Evolutionary conservation across 2,329 filamentous ascomycete genomes (phyloP), one percentile per base, ranked within the genome.

Genomic region (Fonsecaea pedrosoi): DNA sequence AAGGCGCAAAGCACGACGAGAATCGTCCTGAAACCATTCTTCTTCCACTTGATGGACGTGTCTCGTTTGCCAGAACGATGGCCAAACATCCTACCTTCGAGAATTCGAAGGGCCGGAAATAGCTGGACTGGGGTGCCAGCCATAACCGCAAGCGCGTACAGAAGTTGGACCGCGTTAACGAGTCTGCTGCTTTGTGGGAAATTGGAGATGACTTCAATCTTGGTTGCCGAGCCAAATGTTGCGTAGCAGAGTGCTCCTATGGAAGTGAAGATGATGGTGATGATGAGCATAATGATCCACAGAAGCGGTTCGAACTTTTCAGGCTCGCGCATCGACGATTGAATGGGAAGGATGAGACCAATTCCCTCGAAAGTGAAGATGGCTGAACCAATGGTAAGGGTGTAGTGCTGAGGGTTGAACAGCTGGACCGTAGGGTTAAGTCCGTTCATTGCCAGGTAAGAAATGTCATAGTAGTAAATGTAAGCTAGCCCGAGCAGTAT

Each of bases 311-410:
- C 84, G 72, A 92, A 92, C 18, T 87, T 83, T 69, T 91, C 82
- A 0, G 90, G 90, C 65, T 88, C 82, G 73, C 86, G 86, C 90
- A 92, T 92, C 64, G 87, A 90, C 8, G 89, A 90, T 75, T 92
- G 89, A 62, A 92, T 92, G 0, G 90, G 90, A 8, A 92, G 81
- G 69, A 92, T 91, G 30, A 92, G 85, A 0, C 90, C 90, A 55
- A 92, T 92, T 56, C 90, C 90, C 75, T 92, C 90, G 72, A 92
- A 92, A 0, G 90, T 92, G 78, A 92, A 92, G 74, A 92, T 92
- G 42, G 89, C 87, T 1, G 89, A 87, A 60, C 90, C 90, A 56
- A 92, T 85, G 32, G 89, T 92, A 62, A 92, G 80, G 0, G 90
- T 89, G 75, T 89, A 92, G 64, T 86, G 82, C 32, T 82, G 80